phyloP scores from a whole-genome alignment of 192 early-diverging fungal genomes.

The Phycomyces nitens region DNA sequence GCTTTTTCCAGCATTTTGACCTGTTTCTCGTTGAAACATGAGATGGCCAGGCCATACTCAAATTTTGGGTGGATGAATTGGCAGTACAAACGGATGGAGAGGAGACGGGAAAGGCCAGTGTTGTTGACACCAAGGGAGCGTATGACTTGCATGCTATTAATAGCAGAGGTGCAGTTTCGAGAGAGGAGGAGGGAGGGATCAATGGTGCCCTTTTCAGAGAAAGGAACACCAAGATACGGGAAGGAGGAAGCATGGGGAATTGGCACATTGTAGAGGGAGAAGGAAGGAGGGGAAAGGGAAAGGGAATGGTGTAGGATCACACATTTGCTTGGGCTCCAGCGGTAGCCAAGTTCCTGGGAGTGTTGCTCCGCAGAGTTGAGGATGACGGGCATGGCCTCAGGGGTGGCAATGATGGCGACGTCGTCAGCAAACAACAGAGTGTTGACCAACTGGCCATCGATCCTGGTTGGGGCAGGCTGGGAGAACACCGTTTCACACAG shows the following conservation, averaged over 20 bases:
- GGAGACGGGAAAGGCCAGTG: too few relatives aligned
- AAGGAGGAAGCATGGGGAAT: not conserved
- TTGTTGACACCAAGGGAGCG: too few relatives aligned
- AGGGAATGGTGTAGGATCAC: not conserved
- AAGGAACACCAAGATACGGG: not conserved
- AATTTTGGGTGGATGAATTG: too few relatives aligned
- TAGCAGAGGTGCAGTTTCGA: too few relatives aligned
- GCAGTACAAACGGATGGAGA: too few relatives aligned
- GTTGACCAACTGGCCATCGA: not conserved
- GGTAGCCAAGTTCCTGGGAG: not conserved
- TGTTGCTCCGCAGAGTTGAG: not conserved
- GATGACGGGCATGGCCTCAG: not conserved
- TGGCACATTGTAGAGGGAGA: not conserved
- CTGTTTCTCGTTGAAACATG: too few relatives aligned
- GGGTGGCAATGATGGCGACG: not conserved
- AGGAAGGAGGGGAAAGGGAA: too few relatives aligned
- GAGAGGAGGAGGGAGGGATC: too few relatives aligned
- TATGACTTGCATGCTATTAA: too few relatives aligned
- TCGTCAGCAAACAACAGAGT: slow-evolving; percentile 17
- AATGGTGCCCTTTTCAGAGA: not conserved
- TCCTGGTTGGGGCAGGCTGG: not conserved
- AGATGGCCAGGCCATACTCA: too few relatives aligned
- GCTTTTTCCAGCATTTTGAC: too few relatives aligned
- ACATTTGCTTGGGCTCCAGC: slow-evolving; percentile 10
- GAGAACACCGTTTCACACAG: not conserved